Conservation (phyloP, 768 basidiomycete species). For the Boletus pseudopeckii region DNA sequence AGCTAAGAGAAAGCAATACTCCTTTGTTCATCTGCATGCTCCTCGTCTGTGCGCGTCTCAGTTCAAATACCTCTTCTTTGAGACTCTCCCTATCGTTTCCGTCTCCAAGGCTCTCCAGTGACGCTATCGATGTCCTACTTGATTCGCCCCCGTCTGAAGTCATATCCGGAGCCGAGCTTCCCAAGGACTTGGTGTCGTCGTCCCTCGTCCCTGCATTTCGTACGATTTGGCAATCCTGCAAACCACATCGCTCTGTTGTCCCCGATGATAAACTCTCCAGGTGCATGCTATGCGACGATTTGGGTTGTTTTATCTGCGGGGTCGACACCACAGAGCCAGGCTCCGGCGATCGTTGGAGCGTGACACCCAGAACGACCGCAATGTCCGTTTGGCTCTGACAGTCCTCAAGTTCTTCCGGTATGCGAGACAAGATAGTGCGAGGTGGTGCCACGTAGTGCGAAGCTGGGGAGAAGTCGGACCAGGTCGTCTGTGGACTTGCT, state of each 20-base stretch:
- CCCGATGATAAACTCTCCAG: background rate
- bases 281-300: background rate
- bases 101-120: conserved; percentile 22
- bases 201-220: background rate
- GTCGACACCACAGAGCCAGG: conserved; percentile 2
- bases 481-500: conserved; percentile 23
- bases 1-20: conserved; percentile 36
- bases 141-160: conserved; percentile 23
- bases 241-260: background rate
- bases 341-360: conserved; percentile 12
- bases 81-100: conserved; percentile 15
- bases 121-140: conserved; percentile 21
- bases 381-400: conserved; percentile 20
- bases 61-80: conserved; percentile 39
- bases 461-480: conserved; percentile 29
- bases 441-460: conserved; percentile 16
- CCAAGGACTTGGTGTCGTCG: conserved; percentile 21
- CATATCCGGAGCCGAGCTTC: conserved; percentile 24
- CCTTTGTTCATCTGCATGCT: conserved; percentile 51
- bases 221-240: background rate
- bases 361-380: conserved; percentile 7
- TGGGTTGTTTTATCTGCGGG: background rate
- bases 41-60: conserved; percentile 45
- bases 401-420: conserved; percentile 31
- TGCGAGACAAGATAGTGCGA: conserved; percentile 22